Evolutionary conservation across 306 rosid species (phyloP), one percentile per base, ranked within the genome.

Genomic region (cucumber (Cucumis sativus)): DNA sequence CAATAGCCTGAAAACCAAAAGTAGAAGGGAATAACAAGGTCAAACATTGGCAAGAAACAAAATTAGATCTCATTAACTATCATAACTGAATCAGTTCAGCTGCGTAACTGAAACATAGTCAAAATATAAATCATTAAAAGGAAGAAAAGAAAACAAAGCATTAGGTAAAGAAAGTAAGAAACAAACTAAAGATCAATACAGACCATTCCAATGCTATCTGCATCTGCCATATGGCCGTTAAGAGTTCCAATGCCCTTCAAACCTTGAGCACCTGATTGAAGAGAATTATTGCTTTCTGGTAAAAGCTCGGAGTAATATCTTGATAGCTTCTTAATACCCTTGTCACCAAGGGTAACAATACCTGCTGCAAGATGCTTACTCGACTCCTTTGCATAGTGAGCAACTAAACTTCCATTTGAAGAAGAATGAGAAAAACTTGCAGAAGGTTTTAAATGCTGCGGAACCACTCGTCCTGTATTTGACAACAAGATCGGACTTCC

Each of bases 351-450:
- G 73, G 91, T 85, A 79, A 86, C 92, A 79, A 96, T 89, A 40
- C 99, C 98, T 55, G 87, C 81, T 76, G 99, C 99, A 80, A 96
- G 90, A 79, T 92, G 97, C 88, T 96, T 92, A 89, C 99, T 96
- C 40, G 99, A 92, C 61, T 96, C 94, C 83, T 91, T 96, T 56
- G 99, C 98, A 87, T 89, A 92, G 83, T 95, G 98, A 49, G 92
- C 96, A 86, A 96, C 96, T 79, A 92, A 59, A 83, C 94, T 88
- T 63, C 99, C 98, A 77, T 92, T 92, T 79, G 96, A 86, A 86
- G 96, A 82, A 84, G 85, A 86, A 80, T 86, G 86, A 81, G 94
- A 83, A 83, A 86, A 82, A 80, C 96, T 89, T 43, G 87, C 87
- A 74, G 97, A 90, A 83, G 90, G 83, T 35, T 81, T 83, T 84